These are phyloP conservation scores for Debaryomyces nepalensis DNA, from an alignment of 1,139 yeast genomes.

Conservation along the genomic window DNA sequence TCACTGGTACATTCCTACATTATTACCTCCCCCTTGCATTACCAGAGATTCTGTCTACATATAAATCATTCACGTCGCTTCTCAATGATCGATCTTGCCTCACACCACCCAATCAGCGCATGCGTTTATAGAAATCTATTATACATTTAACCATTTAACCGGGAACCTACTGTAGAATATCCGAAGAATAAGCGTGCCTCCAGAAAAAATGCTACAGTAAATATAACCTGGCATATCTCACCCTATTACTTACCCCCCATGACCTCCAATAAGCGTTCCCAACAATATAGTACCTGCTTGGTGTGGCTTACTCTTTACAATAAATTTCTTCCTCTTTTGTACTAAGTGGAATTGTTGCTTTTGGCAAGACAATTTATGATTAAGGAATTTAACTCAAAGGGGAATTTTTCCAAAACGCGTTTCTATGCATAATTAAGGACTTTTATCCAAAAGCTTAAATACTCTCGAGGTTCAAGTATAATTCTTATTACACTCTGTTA, in stretches of 20 bases:
- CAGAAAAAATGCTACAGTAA: no score
- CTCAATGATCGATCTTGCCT: no score
- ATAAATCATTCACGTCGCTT: no score
- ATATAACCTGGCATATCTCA: no score
- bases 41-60: no score
- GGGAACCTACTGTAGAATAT: no score
- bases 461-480: conserved; percentile 5
- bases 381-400: conserved; percentile 7
- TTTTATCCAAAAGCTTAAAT: conserved; percentile 6
- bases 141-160: no score
- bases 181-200: no score
- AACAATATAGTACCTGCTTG: background rate
- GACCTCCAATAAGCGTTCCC: background rate
- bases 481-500: conserved; percentile 1
- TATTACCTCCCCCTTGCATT: no score
- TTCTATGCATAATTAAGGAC: conserved; percentile 1
- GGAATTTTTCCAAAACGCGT: conserved; percentile 9
- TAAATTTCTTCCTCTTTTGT: background rate
- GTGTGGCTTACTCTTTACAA: background rate
- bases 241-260: background rate
- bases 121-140: no score
- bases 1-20: no score
- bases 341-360: background rate
- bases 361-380: background rate
- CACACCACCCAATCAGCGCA: no score